Conservation (phyloP, 1,284 basidiomycete genomes). For the Ceratobasidium sp. region DNA sequence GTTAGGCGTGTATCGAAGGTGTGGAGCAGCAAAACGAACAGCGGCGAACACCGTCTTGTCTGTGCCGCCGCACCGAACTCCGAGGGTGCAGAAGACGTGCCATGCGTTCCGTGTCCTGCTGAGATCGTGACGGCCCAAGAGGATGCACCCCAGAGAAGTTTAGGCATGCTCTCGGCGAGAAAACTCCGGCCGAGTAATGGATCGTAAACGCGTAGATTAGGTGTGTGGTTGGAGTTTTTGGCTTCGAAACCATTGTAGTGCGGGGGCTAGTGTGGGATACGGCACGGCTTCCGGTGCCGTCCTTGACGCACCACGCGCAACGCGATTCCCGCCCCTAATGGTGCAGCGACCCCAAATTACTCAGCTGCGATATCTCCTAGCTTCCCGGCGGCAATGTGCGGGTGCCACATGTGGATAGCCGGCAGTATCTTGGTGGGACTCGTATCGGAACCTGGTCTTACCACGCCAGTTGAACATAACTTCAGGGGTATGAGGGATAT, state of each 20-base stretch:
- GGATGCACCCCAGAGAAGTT: not conserved
- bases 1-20: not conserved
- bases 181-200: constrained; percentile 4
- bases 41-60: not conserved
- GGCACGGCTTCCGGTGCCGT: no score
- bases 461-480: no score
- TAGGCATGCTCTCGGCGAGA: not conserved
- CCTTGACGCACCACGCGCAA: no score
- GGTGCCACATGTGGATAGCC: no score
- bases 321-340: no score
- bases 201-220: not conserved
- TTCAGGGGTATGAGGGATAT: not conserved
- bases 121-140: not conserved
- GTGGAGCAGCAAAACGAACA: not conserved
- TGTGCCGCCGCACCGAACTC: not conserved
- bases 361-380: no score
- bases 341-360: no score
- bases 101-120: not conserved
- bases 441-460: no score
- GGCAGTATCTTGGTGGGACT: no score
- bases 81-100: not conserved
- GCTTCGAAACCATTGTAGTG: not conserved
- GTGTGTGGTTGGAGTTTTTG: not conserved
- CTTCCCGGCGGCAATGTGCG: no score
- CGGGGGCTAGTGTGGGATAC: not conserved